Conservation (phyloP, 805 yeast genomes). For the Saccharomyces mikatae region DNA sequence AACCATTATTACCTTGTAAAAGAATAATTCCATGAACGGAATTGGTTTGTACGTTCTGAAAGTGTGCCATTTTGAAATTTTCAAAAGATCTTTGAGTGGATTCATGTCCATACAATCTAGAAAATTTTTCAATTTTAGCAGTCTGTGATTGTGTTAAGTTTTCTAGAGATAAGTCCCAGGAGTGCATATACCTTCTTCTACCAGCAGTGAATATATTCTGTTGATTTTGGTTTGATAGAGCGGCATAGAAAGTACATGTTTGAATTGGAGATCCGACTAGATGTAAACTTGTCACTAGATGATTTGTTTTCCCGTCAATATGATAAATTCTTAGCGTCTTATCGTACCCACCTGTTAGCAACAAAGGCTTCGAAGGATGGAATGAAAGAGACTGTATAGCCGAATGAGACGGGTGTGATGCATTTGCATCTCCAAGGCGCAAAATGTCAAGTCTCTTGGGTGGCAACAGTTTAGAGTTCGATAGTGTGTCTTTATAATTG, state of each 20-base stretch:
- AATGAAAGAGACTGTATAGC: conserved; percentile 82
- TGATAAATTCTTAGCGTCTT: conserved; percentile 79
- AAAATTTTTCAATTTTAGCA: conserved; percentile 64
- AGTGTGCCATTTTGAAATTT: conserved; percentile 62
- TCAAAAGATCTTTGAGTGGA: conserved; percentile 79
- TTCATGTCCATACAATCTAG: conserved; percentile 89
- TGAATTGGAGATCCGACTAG: conserved; percentile 74
- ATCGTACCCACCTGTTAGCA: conserved; percentile 90
- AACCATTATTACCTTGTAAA: conserved; percentile 77
- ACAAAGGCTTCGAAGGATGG: conserved; percentile 69
- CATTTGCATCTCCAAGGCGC: conserved; percentile 84
- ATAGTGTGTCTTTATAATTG: conserved; percentile 30
- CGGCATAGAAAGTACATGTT: conserved; percentile 41
- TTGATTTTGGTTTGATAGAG: conserved; percentile 22
- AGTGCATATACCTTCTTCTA: conserved; percentile 82
- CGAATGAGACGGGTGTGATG: conserved; percentile 56
- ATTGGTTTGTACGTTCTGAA: conserved; percentile 14
- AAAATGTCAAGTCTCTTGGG: conserved; percentile 63
- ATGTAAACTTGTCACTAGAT: conserved; percentile 73
- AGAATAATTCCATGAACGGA: conserved; percentile 60
- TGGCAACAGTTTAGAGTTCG: conserved; percentile 52
- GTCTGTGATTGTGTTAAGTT: conserved; percentile 8
- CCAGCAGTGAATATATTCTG: conserved; percentile 72
- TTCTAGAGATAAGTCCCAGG: conserved; percentile 65
- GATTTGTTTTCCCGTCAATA: conserved; percentile 79